A percentile compares a stretch with the other conserved stretches of the same genome.
Evolutionary conservation across 108 stramenopile species (phyloP).

Genomic region (Skeletonema grethae): DNA sequence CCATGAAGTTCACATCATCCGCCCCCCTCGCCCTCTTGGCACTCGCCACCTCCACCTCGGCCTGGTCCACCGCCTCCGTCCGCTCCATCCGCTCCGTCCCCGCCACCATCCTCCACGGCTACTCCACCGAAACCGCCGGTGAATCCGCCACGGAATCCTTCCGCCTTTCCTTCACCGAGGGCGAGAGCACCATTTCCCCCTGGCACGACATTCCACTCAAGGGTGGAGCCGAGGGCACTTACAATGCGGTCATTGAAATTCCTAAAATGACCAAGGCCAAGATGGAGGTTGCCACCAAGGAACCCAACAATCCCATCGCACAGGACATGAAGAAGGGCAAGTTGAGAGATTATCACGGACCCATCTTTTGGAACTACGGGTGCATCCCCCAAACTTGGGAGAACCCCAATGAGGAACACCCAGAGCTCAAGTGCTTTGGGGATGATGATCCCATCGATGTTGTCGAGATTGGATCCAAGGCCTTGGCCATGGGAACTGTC

Average conservation of each 20-base stretch:
- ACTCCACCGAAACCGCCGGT: slow-evolving; percentile 63
- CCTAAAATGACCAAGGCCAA: slow-evolving; percentile 99
- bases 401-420: slow-evolving; percentile 77
- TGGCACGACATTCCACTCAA: slow-evolving; percentile 91
- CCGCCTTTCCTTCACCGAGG: slow-evolving; percentile 78
- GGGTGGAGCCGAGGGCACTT: slow-evolving; percentile 53
- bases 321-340: slow-evolving; percentile 99
- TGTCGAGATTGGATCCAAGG: slow-evolving; percentile 94
- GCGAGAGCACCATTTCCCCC: slow-evolving; percentile 65
- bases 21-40: slow-evolving; percentile 61
- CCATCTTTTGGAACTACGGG: slow-evolving; percentile 99
- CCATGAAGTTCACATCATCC: slow-evolving; percentile 63
- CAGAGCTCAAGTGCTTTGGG: slow-evolving; percentile 92
- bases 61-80: slow-evolving; percentile 53
- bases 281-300: slow-evolving; percentile 99
- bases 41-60: slow-evolving; percentile 50
- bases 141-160: slow-evolving; percentile 85
- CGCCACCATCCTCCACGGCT: slow-evolving; percentile 53
- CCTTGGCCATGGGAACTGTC: slow-evolving; percentile 87
- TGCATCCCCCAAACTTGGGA: slow-evolving; percentile 99
- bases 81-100: slow-evolving; percentile 28
- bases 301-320: slow-evolving; percentile 95
- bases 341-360: slow-evolving; percentile 97
- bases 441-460: slow-evolving; percentile 99
- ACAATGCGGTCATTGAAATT: slow-evolving; percentile 98